Conservation (phyloP, 2,329 filamentous ascomycete genomes). For the Microdochium nivale region DNA sequence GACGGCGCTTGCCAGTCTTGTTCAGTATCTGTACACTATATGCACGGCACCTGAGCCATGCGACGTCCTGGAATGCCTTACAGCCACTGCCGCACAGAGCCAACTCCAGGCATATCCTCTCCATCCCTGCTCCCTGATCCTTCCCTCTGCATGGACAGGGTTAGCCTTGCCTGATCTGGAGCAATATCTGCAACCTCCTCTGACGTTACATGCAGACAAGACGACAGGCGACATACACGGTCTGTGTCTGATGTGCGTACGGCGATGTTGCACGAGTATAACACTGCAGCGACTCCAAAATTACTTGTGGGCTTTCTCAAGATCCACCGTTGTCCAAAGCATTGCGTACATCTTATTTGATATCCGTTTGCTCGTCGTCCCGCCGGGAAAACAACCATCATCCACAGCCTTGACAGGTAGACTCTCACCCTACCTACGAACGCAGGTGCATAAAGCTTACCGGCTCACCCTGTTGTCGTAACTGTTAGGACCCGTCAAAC, state of each 20-base stretch:
- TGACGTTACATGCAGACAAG: neutral
- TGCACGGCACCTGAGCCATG: too few relatives aligned
- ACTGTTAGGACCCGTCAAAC: neutral
- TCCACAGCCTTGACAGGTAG: too few relatives aligned
- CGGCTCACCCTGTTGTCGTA: neutral
- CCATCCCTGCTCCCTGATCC: neutral
- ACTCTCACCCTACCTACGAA: too few relatives aligned
- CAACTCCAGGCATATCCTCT: neutral
- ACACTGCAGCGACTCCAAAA: neutral
- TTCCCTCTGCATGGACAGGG: neutral
- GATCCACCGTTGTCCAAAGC: too few relatives aligned
- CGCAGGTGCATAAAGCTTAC: too few relatives aligned
- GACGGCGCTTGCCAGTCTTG: too few relatives aligned
- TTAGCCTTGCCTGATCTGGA: neutral
- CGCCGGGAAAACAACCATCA: too few relatives aligned
- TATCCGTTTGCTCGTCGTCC: too few relatives aligned
- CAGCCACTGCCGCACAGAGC: neutral
- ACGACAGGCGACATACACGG: neutral
- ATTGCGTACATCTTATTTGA: too few relatives aligned
- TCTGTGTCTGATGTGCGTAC: neutral
- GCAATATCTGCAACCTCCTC: neutral
- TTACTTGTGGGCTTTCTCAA: neutral
- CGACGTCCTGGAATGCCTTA: too few relatives aligned
- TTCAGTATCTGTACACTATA: too few relatives aligned
- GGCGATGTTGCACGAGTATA: neutral